Conservation (phyloP, 2,329 filamentous ascomycete genomes). For the Exophiala bonariae region DNA sequence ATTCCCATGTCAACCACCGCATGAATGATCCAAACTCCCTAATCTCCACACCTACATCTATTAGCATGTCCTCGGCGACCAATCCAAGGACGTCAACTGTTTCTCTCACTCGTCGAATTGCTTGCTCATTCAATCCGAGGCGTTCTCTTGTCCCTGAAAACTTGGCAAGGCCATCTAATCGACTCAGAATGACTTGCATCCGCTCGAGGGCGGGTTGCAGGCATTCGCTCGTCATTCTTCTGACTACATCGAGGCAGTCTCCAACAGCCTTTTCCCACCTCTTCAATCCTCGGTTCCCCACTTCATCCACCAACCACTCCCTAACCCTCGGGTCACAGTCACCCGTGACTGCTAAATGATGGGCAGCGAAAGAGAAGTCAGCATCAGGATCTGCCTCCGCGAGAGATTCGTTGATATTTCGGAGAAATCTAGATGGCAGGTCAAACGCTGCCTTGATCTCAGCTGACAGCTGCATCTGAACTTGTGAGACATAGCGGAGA, state of each 20-base stretch:
- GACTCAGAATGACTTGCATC: constrained; percentile 75
- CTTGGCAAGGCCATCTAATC: constrained; percentile 77
- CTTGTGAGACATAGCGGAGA: constrained; percentile 79
- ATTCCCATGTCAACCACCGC: constrained; percentile 78
- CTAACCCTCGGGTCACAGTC: constrained; percentile 72
- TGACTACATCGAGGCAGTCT: constrained; percentile 73
- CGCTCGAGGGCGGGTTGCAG: constrained; percentile 85
- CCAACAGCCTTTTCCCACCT: constrained; percentile 89
- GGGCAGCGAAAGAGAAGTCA: constrained; percentile 72
- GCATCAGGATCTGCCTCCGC: constrained; percentile 53
- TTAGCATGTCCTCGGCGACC: constrained; percentile 70
- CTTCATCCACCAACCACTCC: constrained; percentile 85
- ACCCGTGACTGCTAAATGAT: constrained; percentile 81
- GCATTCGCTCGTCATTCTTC: constrained; percentile 79
- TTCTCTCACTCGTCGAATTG: constrained; percentile 61
- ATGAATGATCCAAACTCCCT: constrained; percentile 77
- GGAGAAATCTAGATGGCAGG: constrained; percentile 74
- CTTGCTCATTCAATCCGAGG: constrained; percentile 65
- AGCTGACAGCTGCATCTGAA: constrained; percentile 72
- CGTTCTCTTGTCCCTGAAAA: constrained; percentile 69
- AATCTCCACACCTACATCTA: constrained; percentile 72
- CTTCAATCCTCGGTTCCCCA: constrained; percentile 83
- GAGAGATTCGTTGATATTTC: constrained; percentile 74
- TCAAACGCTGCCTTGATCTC: constrained; percentile 85
- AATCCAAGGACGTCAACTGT: constrained; percentile 74